Base-by-base conservation (phyloP, 805 yeast species). In the Martiniozyma abietophila region DNA sequence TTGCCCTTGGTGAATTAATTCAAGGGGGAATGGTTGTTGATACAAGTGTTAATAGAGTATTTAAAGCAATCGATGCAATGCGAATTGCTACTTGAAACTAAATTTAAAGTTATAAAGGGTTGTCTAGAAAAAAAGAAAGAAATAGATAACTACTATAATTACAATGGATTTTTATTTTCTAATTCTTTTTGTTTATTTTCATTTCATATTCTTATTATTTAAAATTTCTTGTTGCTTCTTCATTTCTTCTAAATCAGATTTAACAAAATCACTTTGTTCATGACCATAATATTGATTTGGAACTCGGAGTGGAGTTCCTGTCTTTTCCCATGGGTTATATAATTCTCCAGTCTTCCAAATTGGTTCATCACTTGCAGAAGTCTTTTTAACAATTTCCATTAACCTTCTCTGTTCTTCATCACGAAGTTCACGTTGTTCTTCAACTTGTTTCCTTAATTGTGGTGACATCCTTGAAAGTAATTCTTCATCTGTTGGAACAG, bases 11-110 rank as follows among this genome's bases (percentile, higher is more conserved):
- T 48, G 97, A 92, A 49, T 80, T 92, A 22, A 79, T 92, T 1
- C 97, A 92, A 54, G 98, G 97, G 18, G 98, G 98, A 0, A 80
- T 92, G 94, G 98, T 92, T 7, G 82, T 92, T 24, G 98, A 92
- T 53, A 88, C 97, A 2, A 84, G 79, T 45, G 84, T 86, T 15
- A 51, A 62, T 18, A 74, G 80, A 40, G 86, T 92, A 23, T 96
- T 92, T 5, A 75, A 74, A 2, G 83, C 92, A 1, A 82, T 82
- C 8, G 94, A 82, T 56, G 80, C 73, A 30, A 80, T 82, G 20
- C n/a, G n/a, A n/a, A n/a, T n/a, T n/a, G n/a, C n/a, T n/a, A n/a
- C n/a, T n/a, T n/a, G n/a, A n/a, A n/a, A n/a, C n/a, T n/a, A n/a
- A n/a, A n/a, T n/a, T n/a, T n/a, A n/a, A n/a, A n/a, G n/a, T n/a